phyloP scores from a whole-genome alignment of 352 stramenopile genomes.

The Pythium monospermum region DNA sequence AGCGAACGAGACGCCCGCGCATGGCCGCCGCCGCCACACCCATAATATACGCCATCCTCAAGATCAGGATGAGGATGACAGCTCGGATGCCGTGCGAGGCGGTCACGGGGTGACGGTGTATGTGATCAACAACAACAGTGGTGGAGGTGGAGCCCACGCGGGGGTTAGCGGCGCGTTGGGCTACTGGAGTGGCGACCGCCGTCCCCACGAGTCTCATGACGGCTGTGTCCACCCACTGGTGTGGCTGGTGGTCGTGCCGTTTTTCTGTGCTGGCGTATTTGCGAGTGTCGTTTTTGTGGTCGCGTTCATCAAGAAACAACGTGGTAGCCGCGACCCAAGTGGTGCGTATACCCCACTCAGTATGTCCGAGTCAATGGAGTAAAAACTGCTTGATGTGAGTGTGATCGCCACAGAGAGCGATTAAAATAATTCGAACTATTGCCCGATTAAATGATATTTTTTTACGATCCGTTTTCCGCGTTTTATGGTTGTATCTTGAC shows the following conservation, averaged over 20 bases:
- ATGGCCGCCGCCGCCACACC: background rate
- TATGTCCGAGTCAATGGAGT: too few species aligned
- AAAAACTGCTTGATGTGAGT: too few species aligned
- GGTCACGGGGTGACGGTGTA: constrained; percentile 1
- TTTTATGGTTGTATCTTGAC: too few species aligned
- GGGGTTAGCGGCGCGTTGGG: background rate
- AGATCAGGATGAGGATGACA: constrained; percentile 4
- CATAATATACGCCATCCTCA: too few species aligned
- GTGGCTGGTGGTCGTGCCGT: constrained; percentile 20
- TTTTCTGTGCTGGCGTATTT: constrained; percentile 17
- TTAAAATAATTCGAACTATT: too few species aligned
- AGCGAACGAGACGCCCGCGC: background rate
- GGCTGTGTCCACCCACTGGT: constrained; percentile 6
- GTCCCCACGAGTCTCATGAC: background rate
- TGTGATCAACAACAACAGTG: constrained; percentile 7
- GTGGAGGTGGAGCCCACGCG: background rate
- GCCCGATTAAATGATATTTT: too few species aligned
- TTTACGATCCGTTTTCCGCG: too few species aligned
- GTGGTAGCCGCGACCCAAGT: too few species aligned
- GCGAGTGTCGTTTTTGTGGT: constrained; percentile 1
- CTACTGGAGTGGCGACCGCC: background rate
- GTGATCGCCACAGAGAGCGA: too few species aligned
- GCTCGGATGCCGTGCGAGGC: background rate
- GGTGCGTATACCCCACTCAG: background rate
- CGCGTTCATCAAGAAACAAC: background rate